Conservation (phyloP, 495 filamentous ascomycete genomes). For the Echria macrotheca region DNA sequence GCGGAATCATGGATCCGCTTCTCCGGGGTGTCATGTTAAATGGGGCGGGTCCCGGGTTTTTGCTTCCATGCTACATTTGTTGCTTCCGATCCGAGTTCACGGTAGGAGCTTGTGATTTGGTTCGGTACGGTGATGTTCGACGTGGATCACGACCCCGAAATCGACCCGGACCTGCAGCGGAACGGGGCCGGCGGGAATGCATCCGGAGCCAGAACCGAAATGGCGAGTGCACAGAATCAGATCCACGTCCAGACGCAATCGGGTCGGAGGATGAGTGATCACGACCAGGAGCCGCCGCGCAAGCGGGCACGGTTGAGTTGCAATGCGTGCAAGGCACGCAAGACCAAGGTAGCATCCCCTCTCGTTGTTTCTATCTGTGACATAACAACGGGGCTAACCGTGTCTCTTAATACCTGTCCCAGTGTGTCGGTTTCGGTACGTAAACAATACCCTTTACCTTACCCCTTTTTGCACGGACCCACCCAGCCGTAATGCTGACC, state of each 20-base stretch:
- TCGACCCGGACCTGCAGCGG: background rate
- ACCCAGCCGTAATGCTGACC: background rate
- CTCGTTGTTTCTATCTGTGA: no score
- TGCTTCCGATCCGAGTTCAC: no score
- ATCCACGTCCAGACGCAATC: no score
- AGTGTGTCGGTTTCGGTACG: conserved; percentile 6
- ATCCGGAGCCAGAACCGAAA: no score
- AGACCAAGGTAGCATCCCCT: conserved; percentile 4
- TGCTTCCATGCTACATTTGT: background rate
- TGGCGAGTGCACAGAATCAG: no score
- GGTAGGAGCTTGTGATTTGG: no score
- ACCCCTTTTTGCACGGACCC: background rate
- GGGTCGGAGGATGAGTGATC: no score
- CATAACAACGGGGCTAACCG: conserved; percentile 4
- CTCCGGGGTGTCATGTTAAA: background rate
- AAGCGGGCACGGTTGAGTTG: conserved; percentile 7
- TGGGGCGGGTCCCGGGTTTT: background rate
- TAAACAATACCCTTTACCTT: background rate
- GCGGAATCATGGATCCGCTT: background rate
- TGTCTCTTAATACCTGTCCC: background rate
- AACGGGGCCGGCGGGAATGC: no score
- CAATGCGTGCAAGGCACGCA: conserved; percentile 8
- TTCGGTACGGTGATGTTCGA: no score
- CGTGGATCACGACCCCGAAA: background rate
- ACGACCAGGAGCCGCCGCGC: conserved; percentile 6